Conservation (phyloP, 768 basidiomycete species). For the Candolleomyces efflorescens region DNA sequence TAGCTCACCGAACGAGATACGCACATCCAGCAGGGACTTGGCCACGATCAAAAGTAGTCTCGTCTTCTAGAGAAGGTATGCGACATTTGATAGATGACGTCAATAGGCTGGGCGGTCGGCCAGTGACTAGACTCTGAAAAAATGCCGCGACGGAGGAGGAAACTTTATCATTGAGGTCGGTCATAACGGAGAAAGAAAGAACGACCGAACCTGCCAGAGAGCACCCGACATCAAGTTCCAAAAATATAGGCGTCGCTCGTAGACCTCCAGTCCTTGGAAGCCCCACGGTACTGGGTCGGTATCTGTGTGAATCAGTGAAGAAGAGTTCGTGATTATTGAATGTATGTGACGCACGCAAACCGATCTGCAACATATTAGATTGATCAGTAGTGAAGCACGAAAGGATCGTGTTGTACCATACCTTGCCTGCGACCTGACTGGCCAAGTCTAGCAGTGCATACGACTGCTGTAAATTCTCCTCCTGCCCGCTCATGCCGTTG, state of each 20-base stretch:
- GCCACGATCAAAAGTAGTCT: slow-evolving; percentile 36
- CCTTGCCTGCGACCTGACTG: slow-evolving; percentile 43
- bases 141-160: slow-evolving; percentile 1
- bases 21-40: slow-evolving; percentile 43
- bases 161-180: background rate
- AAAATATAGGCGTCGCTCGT: slow-evolving; percentile 51
- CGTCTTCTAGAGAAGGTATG: slow-evolving; percentile 43
- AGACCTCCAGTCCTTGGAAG: slow-evolving; percentile 44
- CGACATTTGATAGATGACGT: slow-evolving; percentile 41
- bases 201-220: slow-evolving; percentile 46
- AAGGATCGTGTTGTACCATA: slow-evolving; percentile 18
- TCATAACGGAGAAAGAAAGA: background rate
- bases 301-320: slow-evolving; percentile 25
- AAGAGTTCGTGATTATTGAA: background rate
- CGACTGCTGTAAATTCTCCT: slow-evolving; percentile 44
- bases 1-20: slow-evolving; percentile 13
- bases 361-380: background rate
- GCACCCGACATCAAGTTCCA: slow-evolving; percentile 47
- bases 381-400: background rate
- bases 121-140: slow-evolving; percentile 40
- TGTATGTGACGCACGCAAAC: background rate
- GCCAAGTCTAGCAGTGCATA: slow-evolving; percentile 45
- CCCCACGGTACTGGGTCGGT: slow-evolving; percentile 50
- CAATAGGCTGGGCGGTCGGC: slow-evolving; percentile 43
- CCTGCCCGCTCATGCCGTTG: slow-evolving; percentile 50